Evolutionary conservation across 1,284 basidiomycete species (phyloP).

Genomic region (Filobasidium uniguttulatum): DNA sequence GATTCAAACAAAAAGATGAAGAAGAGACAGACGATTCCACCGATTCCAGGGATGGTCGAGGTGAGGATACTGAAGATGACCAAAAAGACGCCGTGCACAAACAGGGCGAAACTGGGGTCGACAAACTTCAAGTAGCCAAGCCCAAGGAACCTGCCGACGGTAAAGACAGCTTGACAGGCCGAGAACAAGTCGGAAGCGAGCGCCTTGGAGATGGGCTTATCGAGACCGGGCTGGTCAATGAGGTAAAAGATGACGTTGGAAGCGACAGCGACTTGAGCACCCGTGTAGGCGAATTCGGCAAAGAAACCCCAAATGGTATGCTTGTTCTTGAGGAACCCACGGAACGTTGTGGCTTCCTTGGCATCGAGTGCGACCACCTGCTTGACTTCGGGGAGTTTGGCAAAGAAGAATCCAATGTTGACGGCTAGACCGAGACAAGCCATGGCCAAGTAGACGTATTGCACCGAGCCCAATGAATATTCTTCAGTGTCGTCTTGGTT

Average conservation of each 20-base stretch:
- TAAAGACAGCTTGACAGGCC: constrained; percentile 26
- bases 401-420: constrained; percentile 21
- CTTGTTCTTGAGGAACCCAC: constrained; percentile 21
- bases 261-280: constrained; percentile 22
- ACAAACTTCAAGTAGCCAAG: constrained; percentile 21
- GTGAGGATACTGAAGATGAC: constrained; percentile 24
- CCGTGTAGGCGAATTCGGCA: constrained; percentile 20
- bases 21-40: constrained; percentile 25
- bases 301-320: constrained; percentile 21
- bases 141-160: constrained; percentile 26
- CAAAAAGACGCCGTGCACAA: constrained; percentile 19
- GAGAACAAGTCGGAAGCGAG: constrained; percentile 25
- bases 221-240: constrained; percentile 18
- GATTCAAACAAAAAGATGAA: constrained; percentile 26
- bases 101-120: constrained; percentile 24
- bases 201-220: constrained; percentile 12
- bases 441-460: constrained; percentile 29
- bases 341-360: constrained; percentile 12
- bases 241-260: constrained; percentile 24
- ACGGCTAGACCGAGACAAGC: constrained; percentile 18
- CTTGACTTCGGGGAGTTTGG: constrained; percentile 23
- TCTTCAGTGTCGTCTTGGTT: background rate
- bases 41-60: constrained; percentile 17
- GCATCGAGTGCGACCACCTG: constrained; percentile 20
- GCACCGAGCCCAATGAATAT: constrained; percentile 13